These are phyloP conservation scores for Cercophora scortea DNA, from an alignment of 495 filamentous ascomycete species.

Conservation along the genomic window DNA sequence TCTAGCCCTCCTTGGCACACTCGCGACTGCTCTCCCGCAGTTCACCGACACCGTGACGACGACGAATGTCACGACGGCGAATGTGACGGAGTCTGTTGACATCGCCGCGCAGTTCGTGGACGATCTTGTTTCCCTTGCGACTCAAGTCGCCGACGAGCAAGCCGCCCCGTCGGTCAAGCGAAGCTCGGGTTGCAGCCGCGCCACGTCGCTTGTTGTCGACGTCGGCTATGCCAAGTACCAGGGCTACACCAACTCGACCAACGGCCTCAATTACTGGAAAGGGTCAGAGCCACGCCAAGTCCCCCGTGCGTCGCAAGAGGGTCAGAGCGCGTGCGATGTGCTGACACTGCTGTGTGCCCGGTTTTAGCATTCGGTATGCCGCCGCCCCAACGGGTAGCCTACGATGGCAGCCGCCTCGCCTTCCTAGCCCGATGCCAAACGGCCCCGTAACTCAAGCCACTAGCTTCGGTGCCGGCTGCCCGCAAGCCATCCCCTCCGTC, in stretches of 20 bases:
- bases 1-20: background rate
- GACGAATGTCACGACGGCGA: background rate
- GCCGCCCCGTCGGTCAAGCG: conserved; percentile 4
- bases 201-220: conserved; percentile 18
- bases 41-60: too few species aligned
- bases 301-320: background rate
- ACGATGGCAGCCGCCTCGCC: conserved; percentile 27
- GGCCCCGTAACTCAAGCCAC: conserved; percentile 9
- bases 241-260: conserved; percentile 23
- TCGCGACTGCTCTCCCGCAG: background rate
- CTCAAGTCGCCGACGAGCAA: conserved; percentile 4
- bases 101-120: conserved; percentile 13
- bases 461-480: conserved; percentile 11
- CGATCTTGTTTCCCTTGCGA: conserved; percentile 15
- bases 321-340: background rate
- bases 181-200: conserved; percentile 2
- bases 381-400: conserved; percentile 17
- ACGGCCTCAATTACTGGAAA: conserved; percentile 32
- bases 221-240: conserved; percentile 34
- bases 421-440: background rate
- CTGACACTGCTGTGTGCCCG: background rate
- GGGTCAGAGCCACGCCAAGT: conserved; percentile 14
- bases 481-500: conserved; percentile 10
- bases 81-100: background rate
- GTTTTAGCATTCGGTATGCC: conserved; percentile 23